phyloP scores from a whole-genome alignment of 371 early-diverging fungal species.

The Lichtheimia ramosa region DNA sequence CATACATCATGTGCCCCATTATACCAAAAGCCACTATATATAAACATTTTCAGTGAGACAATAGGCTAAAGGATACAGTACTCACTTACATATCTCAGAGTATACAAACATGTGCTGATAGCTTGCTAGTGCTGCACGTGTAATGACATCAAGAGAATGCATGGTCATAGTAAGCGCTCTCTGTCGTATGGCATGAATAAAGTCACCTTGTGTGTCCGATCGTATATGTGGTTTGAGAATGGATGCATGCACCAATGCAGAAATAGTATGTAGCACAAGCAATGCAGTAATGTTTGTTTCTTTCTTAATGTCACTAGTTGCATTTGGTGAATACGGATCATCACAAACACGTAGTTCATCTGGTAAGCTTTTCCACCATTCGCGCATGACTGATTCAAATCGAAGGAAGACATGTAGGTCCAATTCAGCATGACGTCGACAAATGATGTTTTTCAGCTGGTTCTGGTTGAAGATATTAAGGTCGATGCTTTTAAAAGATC shows the following conservation, averaged over 20 bases:
- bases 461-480: too few species aligned
- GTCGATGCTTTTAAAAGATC: too few species aligned
- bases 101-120: neutral
- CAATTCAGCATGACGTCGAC: neutral
- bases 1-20: constrained; percentile 4
- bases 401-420: constrained; percentile 1
- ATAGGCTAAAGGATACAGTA: neutral
- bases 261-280: neutral
- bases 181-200: neutral
- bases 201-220: neutral
- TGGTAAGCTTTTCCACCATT: constrained; percentile 8
- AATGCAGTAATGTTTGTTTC: neutral
- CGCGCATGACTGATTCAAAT: neutral
- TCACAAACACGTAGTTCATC: constrained; percentile 1
- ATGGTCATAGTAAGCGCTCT: neutral
- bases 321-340: constrained; percentile 1
- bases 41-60: too few species aligned
- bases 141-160: neutral
- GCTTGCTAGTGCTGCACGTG: neutral
- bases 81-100: neutral
- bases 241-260: neutral
- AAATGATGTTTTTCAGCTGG: too few species aligned
- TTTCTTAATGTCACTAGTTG: neutral
- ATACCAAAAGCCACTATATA: neutral
- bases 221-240: constrained; percentile 1